Evolutionary conservation across 768 basidiomycete genomes (phyloP).

Genomic region (Trametes cingulata): DNA sequence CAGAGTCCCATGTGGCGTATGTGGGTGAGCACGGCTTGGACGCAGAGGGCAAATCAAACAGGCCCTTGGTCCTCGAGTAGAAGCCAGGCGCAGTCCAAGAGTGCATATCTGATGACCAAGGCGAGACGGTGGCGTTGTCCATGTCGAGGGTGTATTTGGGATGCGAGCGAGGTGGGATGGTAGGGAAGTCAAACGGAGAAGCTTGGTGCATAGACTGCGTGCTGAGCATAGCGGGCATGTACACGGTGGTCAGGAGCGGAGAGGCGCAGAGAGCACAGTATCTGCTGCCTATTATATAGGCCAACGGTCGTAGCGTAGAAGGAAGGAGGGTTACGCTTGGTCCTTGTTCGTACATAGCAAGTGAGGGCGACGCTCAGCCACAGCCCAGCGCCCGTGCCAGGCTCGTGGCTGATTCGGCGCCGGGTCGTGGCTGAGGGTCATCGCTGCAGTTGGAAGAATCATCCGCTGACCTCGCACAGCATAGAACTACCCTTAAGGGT

Average conservation of each 20-base stretch:
- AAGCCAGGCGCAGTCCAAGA: not conserved
- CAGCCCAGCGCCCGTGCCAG: not conserved
- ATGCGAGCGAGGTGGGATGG: not conserved
- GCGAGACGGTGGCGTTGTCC: not conserved
- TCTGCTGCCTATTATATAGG: constrained; percentile 1
- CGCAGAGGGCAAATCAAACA: not conserved
- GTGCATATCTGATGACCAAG: not conserved
- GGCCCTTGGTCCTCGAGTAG: not conserved
- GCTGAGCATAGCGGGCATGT: not conserved
- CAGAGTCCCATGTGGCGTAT: not conserved
- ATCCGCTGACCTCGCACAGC: not conserved
- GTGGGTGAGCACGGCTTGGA: not conserved
- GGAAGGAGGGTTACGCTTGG: constrained; percentile 4
- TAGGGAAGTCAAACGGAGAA: not conserved
- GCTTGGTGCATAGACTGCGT: not conserved
- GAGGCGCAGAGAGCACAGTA: not conserved
- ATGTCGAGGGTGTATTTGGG: not conserved
- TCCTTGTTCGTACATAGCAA: constrained; percentile 4
- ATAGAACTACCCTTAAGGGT: no score
- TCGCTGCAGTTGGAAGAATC: not conserved
- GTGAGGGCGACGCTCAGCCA: not conserved
- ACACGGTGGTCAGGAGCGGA: not conserved
- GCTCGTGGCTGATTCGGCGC: constrained; percentile 7
- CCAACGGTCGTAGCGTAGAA: constrained; percentile 3
- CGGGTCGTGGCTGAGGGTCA: not conserved